Evolutionary conservation across 2,329 filamentous ascomycete species (phyloP), one percentile per base, ranked within the genome.

Genomic region (Arthrocladium fulminans): DNA sequence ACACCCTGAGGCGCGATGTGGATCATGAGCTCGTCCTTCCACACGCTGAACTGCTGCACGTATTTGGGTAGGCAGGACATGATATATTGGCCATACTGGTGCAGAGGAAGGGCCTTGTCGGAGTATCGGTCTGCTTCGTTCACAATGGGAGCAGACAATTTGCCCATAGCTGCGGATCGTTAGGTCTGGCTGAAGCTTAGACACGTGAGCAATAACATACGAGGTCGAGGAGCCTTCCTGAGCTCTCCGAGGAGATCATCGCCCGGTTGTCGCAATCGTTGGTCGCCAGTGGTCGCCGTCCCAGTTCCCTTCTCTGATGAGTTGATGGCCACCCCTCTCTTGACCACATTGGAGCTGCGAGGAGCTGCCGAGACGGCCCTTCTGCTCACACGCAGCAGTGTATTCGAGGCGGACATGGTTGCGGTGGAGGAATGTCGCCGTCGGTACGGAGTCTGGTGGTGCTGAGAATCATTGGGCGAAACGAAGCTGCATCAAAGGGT

Each of bases 41-140:
- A 98, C 48, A 98, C 90, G 10, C 89, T 94, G 74, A 97, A 97
- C 73, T 98, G 92, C 74, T 98, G 94, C 61, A 98, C 80, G 71
- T 95, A 96, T 76, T 96, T 97, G 61, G 92, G 94, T 63, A 98
- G 72, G 69, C 87, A 94, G 59, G 88, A 89, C 80, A 98, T 90
- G 63, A 98, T 73, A 79, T 95, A 98, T 64, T 94, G 82, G 62
- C 92, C 92, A 65, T 98, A 98, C 63, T 82, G 84, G 76, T 98
- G 92, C 65, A 97, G 75, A 64, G 83, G 79, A 57, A 94, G 86
- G 59, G 86, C 80, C 73, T 90, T 92, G 65, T 86, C 83, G 66
- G 84, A 76, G 71, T 88, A 94, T 71, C 92, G 94, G 76, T 97
- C 92, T 67, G 86, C 79, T 29, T 90, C 89, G 71, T 97, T 96